Base-by-base conservation (phyloP, 163 green algal species). In the Volvox carteri region DNA sequence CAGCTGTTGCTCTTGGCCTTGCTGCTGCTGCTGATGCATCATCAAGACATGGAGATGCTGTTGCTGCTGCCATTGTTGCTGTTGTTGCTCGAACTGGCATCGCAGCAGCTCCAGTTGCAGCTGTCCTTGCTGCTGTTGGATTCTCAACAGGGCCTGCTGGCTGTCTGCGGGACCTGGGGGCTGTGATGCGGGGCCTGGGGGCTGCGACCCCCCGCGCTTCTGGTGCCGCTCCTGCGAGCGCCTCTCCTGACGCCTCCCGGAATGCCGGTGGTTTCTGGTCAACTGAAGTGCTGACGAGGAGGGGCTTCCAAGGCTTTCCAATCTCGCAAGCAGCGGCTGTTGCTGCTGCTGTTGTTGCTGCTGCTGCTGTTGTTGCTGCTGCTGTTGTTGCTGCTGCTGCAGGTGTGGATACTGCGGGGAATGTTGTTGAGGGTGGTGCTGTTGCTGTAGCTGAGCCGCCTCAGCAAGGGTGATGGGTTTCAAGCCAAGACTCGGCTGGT, bases 21-120 rank as follows among this genome's bases (percentile, higher is more conserved):
- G n/a, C 46, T 42, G 42, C 44, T 81, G 73, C 25, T 7, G 44
- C 25, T 42, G 73, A 4, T 48, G 44, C 46, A 67, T 25, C 28
- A 42, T 65, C 25, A 65, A 23, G 54, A 65, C 6, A 23, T 44
- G 44, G 39, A 48, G 25, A 52, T 84, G 46, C 33, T 50, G 75
- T 48, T 46, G 75, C 19, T 52, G 50, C 30, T 62, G 75, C 48
- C 48, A 50, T 18, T 84, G 30, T 35, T 84, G n/a, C 30, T 84
- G 30, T 35, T 84, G n/a, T 46, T 70, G 75, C 30, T 65, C 28
- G 73, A n/a, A 42, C 28, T 41, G 44, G 73, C 44, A 56, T 21
- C 39, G 6, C 70, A 58, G 6, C 14, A 78, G 70, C 41, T 78
- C 70, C 44, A 70, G 48, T 52, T 70, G n/a, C n/a, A 50, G 48